Percentiles rank a stretch among this genome's conserved stretches.
Conservation (phyloP, 1,284 basidiomycete species). For the Leccinum subrobustum region DNA sequence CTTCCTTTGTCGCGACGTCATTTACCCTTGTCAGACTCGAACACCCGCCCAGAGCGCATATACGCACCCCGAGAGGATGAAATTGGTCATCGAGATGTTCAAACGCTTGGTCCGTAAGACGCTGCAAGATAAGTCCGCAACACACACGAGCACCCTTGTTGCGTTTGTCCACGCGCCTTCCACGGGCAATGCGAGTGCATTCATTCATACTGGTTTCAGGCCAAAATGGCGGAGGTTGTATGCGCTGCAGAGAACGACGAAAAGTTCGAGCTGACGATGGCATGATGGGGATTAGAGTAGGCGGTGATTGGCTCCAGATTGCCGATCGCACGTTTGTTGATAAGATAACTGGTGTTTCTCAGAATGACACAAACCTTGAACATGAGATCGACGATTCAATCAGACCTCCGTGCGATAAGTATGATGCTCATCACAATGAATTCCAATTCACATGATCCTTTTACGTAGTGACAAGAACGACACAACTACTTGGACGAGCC, state of each 20-base stretch:
- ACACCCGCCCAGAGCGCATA: background rate
- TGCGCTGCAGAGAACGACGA: too few relatives aligned
- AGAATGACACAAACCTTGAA: too few relatives aligned
- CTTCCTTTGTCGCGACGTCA: slow-evolving; percentile 4
- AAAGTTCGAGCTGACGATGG: too few relatives aligned
- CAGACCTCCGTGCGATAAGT: too few relatives aligned
- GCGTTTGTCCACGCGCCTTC: background rate
- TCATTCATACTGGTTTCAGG: slow-evolving; percentile 27
- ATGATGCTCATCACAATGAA: too few relatives aligned
- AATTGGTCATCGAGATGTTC: slow-evolving; percentile 7
- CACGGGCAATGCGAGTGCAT: background rate
- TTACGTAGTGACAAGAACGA: background rate
- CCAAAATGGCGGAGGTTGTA: background rate
- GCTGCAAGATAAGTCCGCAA: background rate
- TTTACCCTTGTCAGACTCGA: background rate
- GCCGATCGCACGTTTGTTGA: too few relatives aligned
- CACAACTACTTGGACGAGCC: slow-evolving; percentile 17
- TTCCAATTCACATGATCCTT: background rate
- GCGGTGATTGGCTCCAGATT: too few relatives aligned
- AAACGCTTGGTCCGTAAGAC: background rate
- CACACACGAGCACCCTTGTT: background rate
- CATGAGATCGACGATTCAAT: too few relatives aligned
- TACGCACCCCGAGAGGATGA: slow-evolving; percentile 12
- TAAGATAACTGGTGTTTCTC: too few relatives aligned
- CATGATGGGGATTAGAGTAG: too few relatives aligned